These are phyloP conservation scores for Boletellus ananas DNA, from an alignment of 768 basidiomycete species.

Conservation along the genomic window DNA sequence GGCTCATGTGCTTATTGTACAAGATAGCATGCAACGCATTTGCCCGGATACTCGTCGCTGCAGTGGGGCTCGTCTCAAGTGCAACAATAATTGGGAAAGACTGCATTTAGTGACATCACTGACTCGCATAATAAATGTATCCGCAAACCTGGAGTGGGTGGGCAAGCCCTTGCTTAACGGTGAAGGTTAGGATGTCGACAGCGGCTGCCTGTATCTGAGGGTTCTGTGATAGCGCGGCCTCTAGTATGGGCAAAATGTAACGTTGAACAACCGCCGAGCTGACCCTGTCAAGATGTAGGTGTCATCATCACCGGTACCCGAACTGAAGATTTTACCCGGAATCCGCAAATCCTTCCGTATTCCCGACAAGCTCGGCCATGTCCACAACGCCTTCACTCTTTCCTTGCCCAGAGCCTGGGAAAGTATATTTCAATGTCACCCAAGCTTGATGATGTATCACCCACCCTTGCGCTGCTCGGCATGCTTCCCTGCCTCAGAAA, in stretches of 20 bases:
- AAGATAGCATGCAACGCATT: conserved; percentile 75
- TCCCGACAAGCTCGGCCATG: conserved; percentile 93
- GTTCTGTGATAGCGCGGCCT: conserved; percentile 72
- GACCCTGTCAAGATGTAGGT: conserved; percentile 50
- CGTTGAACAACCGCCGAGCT: conserved; percentile 94
- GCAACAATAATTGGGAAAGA: conserved; percentile 91
- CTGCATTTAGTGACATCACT: conserved; percentile 34
- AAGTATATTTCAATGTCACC: not conserved
- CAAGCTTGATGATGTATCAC: not conserved
- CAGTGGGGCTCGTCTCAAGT: conserved; percentile 78
- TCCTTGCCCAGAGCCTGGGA: conserved; percentile 18
- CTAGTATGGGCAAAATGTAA: conserved; percentile 77
- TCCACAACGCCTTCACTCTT: conserved; percentile 51
- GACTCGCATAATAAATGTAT: not conserved
- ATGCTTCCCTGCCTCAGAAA: conserved; percentile 79
- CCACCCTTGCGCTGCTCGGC: conserved; percentile 65
- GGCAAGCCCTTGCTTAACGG: conserved; percentile 91
- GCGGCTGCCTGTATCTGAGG: conserved; percentile 74
- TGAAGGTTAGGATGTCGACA: conserved; percentile 88
- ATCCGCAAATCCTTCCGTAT: conserved; percentile 93
- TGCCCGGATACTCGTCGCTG: conserved; percentile 65
- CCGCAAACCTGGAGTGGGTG: conserved; percentile 83
- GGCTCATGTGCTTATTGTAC: conserved; percentile 83
- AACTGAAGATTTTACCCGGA: conserved; percentile 68
- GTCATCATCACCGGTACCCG: not conserved